Conservation (phyloP, 805 yeast genomes). For the Yarrowia sp. region DNA sequence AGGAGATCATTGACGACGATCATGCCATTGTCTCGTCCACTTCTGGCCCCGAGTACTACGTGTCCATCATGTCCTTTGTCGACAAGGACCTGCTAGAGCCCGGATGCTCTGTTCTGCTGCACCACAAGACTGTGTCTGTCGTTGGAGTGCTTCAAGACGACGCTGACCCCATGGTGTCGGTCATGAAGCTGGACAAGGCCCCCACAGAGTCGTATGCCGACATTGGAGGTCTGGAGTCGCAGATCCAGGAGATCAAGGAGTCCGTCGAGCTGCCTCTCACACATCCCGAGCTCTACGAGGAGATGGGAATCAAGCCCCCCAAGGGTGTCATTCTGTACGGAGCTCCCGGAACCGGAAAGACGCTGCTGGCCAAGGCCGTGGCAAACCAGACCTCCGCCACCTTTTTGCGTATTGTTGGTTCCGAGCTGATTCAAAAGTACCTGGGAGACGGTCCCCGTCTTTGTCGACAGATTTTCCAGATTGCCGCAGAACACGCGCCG, state of each 20-base stretch:
- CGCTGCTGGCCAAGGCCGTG: slow-evolving; percentile 94
- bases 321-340: slow-evolving; percentile 97
- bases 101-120: slow-evolving; percentile 93
- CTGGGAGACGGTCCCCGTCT: slow-evolving; percentile 97
- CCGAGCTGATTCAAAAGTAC: slow-evolving; percentile 95
- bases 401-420: slow-evolving; percentile 93
- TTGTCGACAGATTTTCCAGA: slow-evolving; percentile 91
- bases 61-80: slow-evolving; percentile 92
- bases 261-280: slow-evolving; percentile 95
- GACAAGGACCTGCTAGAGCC: slow-evolving; percentile 96
- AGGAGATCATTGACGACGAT: slow-evolving; percentile 97
- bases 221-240: slow-evolving; percentile 94
- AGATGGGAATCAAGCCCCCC: slow-evolving; percentile 98
- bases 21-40: slow-evolving; percentile 97
- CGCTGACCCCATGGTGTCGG: slow-evolving; percentile 96
- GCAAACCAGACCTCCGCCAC: slow-evolving; percentile 98
- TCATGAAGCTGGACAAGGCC: slow-evolving; percentile 96
- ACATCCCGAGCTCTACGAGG: slow-evolving; percentile 96
- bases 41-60: slow-evolving; percentile 97
- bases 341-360: slow-evolving; percentile 98
- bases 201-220: slow-evolving; percentile 97
- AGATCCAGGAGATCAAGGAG: slow-evolving; percentile 97
- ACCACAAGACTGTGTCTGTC: slow-evolving; percentile 92
- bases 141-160: slow-evolving; percentile 99
- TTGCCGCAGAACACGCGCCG: slow-evolving; percentile 97